Evolutionary conservation across 2,329 filamentous ascomycete genomes (phyloP).

Genomic region (Calonectria leucothoes): DNA sequence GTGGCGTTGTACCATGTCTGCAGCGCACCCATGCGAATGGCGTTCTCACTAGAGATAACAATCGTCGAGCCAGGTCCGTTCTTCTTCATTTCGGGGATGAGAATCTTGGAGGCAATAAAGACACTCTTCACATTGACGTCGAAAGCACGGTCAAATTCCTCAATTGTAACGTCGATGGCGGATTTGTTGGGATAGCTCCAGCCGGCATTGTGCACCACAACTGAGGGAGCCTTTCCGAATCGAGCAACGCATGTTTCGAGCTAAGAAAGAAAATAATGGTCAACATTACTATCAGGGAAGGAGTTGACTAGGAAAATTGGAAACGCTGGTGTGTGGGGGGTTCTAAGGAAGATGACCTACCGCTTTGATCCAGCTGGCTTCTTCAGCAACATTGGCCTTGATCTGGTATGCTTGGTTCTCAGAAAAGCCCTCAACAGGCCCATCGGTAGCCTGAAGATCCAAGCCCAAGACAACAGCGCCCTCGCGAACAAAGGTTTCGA

Average conservation of each 20-base stretch:
- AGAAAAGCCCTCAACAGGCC: constrained; percentile 24
- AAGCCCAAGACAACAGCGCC: constrained; percentile 20
- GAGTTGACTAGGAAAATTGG: too few relatives aligned
- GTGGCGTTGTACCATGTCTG: constrained; percentile 30
- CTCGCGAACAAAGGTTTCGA: constrained; percentile 24
- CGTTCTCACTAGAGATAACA: constrained; percentile 28
- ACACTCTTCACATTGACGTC: constrained; percentile 27
- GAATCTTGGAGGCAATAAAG: constrained; percentile 25
- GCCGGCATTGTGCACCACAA: constrained; percentile 28
- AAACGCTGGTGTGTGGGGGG: too few relatives aligned
- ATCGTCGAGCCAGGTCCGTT: constrained; percentile 27
- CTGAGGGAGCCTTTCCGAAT: constrained; percentile 23
- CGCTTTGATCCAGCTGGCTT: constrained; percentile 28
- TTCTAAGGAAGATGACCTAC: constrained; percentile 11
- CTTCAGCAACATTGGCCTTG: constrained; percentile 32
- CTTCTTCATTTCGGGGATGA: constrained; percentile 30
- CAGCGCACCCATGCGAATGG: constrained; percentile 18
- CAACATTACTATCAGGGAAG: too few relatives aligned
- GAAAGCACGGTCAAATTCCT: constrained; percentile 23
- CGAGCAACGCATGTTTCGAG: constrained; percentile 23
- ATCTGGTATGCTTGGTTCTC: constrained; percentile 34
- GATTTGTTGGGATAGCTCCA: constrained; percentile 28
- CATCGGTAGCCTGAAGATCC: constrained; percentile 24
- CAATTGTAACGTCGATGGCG: constrained; percentile 19
- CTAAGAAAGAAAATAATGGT: background rate